Base-by-base conservation (phyloP, 2,329 filamentous ascomycete genomes). In the Fusarium sp. region DNA sequence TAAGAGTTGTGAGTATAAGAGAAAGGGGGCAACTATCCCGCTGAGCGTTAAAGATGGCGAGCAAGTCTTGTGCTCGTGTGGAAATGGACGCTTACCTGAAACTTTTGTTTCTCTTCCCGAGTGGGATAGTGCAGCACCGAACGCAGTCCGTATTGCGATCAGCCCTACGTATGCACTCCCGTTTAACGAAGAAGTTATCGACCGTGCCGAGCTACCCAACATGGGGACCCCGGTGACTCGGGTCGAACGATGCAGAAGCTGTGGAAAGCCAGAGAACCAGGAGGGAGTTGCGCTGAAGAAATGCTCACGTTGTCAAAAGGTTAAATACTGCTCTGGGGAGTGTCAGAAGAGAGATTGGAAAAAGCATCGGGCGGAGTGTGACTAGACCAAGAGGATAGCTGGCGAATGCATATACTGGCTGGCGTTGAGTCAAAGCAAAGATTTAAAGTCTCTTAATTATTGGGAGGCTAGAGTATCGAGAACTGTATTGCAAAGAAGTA, bases 301-400 rank as follows among this genome's bases (percentile, higher is more conserved):
- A 62, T 88, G 85, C 60, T 59, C 65, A 49, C 68, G 80, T 10
- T 88, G 86, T 57, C 71, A 75, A 63, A 73, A 72, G 47, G 82
- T 74, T 14, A 79, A 72, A 62, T 89, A 88, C 53, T 89, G 86
- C 73, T 84, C 81, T 5, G 58, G 56, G 0, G 80, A 82, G 47
- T 89, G 86, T 53, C 86, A 88, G 78, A 82, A 80, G 72, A 78
- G 76, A 65, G 82, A 87, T 58, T 88, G 85, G 85, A 83, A 80
- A 69, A 81, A 77, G 70, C 85, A 88, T 70, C 75, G 80, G 36
- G 76, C 74, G 59, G 80, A 82, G 63, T 85, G 82, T 47, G 69
- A 73, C 47, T 75, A 69, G 36, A 20, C 27, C 6, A 4, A 29
- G 6, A 33, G 43, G 45, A n/a, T 45, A 29, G 46, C 13, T 2